Evolutionary conservation across 805 yeast genomes (phyloP).

Genomic region (Monosporozyma servazzii): DNA sequence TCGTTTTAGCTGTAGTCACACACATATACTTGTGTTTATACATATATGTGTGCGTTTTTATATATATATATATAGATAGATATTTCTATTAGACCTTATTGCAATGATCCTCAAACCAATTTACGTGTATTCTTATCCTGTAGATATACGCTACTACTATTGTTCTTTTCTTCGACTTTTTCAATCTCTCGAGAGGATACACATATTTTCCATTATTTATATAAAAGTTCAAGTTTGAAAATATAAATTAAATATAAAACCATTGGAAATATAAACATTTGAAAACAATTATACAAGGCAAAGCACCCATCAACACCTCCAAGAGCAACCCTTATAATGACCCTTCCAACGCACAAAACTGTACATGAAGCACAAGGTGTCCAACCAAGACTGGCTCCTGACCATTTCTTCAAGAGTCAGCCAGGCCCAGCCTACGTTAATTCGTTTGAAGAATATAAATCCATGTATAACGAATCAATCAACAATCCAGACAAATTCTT

Average conservation of each 20-base stretch:
- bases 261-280: too few relatives aligned
- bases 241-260: too few relatives aligned
- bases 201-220: not conserved
- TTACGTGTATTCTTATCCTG: too few relatives aligned
- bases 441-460: slow-evolving; percentile 58
- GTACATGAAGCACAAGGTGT: slow-evolving; percentile 36
- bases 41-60: too few relatives aligned
- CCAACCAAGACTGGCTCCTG: slow-evolving; percentile 29
- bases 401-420: slow-evolving; percentile 33
- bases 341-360: slow-evolving; percentile 20
- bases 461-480: slow-evolving; percentile 70
- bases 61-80: too few relatives aligned
- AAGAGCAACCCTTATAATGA: not conserved
- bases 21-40: too few relatives aligned
- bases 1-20: too few relatives aligned
- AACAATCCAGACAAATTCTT: slow-evolving; percentile 76
- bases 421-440: slow-evolving; percentile 41
- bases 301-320: too few relatives aligned
- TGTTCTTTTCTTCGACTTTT: too few relatives aligned
- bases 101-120: too few relatives aligned
- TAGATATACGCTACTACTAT: too few relatives aligned
- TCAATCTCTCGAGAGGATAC: not conserved
- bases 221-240: not conserved
- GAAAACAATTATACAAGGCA: not conserved
- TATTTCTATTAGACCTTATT: too few relatives aligned